Conservation (phyloP, 2,329 filamentous ascomycete species). For the Ceratocystis alfenasii region DNA sequence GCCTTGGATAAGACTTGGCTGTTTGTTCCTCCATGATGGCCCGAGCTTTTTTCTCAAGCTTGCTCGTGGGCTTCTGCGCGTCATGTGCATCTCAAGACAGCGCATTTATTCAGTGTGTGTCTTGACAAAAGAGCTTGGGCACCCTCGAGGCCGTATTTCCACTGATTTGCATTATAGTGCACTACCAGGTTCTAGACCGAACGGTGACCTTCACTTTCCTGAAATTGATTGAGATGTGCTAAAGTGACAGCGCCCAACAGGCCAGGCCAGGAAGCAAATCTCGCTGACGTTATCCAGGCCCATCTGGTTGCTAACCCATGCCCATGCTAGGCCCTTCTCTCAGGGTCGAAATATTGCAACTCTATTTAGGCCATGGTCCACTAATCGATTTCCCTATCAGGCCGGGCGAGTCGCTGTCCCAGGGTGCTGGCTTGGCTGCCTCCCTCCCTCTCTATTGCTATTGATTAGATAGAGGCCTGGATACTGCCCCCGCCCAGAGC, state of each 20-base stretch:
- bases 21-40: neutral
- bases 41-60: neutral
- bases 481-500: neutral
- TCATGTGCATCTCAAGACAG: neutral
- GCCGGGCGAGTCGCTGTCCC: neutral
- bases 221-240: neutral
- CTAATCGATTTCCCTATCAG: neutral
- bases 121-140: neutral
- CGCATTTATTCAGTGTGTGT: neutral
- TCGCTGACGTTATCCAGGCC: neutral
- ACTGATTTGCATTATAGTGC: neutral
- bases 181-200: neutral
- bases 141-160: neutral
- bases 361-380: neutral
- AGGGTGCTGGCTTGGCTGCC: neutral
- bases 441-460: neutral
- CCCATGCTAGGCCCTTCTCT: neutral
- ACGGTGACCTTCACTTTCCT: neutral
- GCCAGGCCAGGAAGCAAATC: neutral
- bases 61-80: neutral
- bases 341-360: neutral
- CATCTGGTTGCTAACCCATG: neutral
- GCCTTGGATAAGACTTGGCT: neutral
- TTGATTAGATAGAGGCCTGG: neutral
- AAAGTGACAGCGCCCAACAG: neutral